Evolutionary conservation across 2,329 filamentous ascomycete genomes (phyloP).

Genomic region (Davidsoniella australis): DNA sequence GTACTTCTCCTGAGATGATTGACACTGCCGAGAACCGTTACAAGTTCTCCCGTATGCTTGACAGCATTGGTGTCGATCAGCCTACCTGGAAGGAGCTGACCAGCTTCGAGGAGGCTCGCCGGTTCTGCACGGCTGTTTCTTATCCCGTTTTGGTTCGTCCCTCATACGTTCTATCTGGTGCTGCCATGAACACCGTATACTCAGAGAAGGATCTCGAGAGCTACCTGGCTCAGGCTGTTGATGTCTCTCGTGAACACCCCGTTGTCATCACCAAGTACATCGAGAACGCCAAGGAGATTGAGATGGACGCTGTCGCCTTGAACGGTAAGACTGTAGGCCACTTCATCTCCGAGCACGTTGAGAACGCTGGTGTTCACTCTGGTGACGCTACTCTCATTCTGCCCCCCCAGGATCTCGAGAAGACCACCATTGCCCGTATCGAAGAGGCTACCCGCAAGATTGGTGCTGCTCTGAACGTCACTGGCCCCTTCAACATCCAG

Average conservation of each 20-base stretch:
- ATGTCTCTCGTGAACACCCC: conserved; percentile 87
- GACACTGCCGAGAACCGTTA: conserved; percentile 93
- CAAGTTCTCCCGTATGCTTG: conserved; percentile 97
- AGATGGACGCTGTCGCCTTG: conserved; percentile 94
- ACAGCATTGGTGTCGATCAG: conserved; percentile 87
- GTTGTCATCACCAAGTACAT: conserved; percentile 99
- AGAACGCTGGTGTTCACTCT: conserved; percentile 96
- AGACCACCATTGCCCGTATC: conserved; percentile 76
- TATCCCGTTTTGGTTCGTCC: conserved; percentile 92
- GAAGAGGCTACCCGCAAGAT: conserved; percentile 94
- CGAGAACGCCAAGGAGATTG: conserved; percentile 97
- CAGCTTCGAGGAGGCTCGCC: conserved; percentile 75
- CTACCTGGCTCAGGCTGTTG: conserved; percentile 78
- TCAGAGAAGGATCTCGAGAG: conserved; percentile 80
- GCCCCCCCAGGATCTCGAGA: conserved; percentile 81
- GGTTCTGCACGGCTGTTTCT: conserved; percentile 73
- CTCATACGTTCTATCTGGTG: conserved; percentile 91
- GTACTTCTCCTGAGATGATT: conserved; percentile 97
- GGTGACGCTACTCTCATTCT: conserved; percentile 92
- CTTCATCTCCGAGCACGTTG: conserved; percentile 96
- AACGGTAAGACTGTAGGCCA: conserved; percentile 83
- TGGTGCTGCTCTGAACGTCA: conserved; percentile 81
- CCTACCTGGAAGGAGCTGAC: conserved; percentile 96
- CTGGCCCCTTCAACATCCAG: conserved; percentile 95
- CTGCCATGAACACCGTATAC: conserved; percentile 98